phyloP scores from a whole-genome alignment of 805 yeast species.

The Nakazawaea ishiwadae region DNA sequence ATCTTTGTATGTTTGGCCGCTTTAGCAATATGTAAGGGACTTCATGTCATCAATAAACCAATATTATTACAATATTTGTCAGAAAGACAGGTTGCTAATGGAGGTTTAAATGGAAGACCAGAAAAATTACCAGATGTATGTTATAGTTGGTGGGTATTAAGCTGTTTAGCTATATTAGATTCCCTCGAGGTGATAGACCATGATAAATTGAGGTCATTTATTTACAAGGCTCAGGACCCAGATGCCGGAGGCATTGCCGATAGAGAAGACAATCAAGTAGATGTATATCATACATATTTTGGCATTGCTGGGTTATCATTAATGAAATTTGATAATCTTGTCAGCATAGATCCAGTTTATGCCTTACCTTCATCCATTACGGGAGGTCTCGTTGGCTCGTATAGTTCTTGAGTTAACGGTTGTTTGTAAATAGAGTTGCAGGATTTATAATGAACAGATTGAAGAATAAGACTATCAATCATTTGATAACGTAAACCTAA shows the following conservation, averaged over 20 bases:
- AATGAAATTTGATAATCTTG: constrained; percentile 56
- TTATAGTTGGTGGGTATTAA: constrained; percentile 96
- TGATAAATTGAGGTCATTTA: constrained; percentile 57
- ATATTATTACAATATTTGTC: constrained; percentile 80
- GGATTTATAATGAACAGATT: too few relatives aligned
- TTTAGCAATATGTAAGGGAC: constrained; percentile 57
- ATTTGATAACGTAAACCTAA: too few relatives aligned
- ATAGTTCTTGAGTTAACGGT: too few relatives aligned
- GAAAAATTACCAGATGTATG: constrained; percentile 97
- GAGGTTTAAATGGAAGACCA: constrained; percentile 96
- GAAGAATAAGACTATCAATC: too few relatives aligned
- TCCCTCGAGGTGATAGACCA: constrained; percentile 76
- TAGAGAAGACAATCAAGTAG: constrained; percentile 85
- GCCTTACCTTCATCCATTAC: constrained; percentile 57
- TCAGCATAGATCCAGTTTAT: constrained; percentile 76
- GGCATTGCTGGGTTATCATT: constrained; percentile 86
- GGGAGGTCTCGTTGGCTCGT: constrained; percentile 5
- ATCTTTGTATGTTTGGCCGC: constrained; percentile 83
- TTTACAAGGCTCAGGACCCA: constrained; percentile 71
- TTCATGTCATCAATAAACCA: constrained; percentile 46
- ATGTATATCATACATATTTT: constrained; percentile 88
- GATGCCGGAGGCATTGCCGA: constrained; percentile 89
- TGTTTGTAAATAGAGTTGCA: too few relatives aligned
- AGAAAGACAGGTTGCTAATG: constrained; percentile 81
- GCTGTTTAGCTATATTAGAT: constrained; percentile 63